Evolutionary conservation across 2,329 filamentous ascomycete species (phyloP), one percentile per base, ranked within the genome.

Genomic region (Knufia petricola): DNA sequence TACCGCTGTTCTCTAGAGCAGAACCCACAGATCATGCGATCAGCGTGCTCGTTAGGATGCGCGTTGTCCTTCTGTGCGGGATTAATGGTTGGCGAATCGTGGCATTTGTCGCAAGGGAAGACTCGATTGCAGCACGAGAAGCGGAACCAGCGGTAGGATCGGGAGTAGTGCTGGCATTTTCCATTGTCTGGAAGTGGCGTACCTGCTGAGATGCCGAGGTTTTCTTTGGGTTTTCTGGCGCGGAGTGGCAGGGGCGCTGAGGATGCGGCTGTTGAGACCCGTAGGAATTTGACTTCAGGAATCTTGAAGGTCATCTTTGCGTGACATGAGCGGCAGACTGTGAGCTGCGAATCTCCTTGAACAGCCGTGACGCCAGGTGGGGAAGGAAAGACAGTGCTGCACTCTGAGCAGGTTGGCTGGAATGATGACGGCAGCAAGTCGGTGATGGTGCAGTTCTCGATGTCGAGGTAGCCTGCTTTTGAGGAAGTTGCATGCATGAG

Each of bases 1-100:
- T 87, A 94, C 55, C 81, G 81, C 67, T 90, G 85, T 69, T 94
- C 87, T 45, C 87, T 73, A 54, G 82, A 87, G 65, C 86, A 87
- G 69, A 76, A 84, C 4, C 84, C 84, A 63, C 70, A 90, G 30
- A 90, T 79, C 85, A 92, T 92, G 42, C 85, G 73, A 59, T 83
- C 87, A 6, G 87, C 87, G 74, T 86, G 87, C 67, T 92, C 87
- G 55, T 85, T 82, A 6, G 76, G 69, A 66, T 94, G 87, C 13
- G 69, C 74, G 10, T 46, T 24, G 3, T 46, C 48, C 19, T 50
- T 41, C 12, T 38, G 41, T 31, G 41, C 32, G 15, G 34, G 44
- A 12, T 37, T 39, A 4, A 30, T 38, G 30, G 30, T 32, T 15
- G 38, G 15, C 4, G 20, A 39, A 62, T 92, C 85, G 60, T 94